These are phyloP conservation scores for Aphanocladium album DNA, from an alignment of 2,329 filamentous ascomycete species.

Conservation along the genomic window DNA sequence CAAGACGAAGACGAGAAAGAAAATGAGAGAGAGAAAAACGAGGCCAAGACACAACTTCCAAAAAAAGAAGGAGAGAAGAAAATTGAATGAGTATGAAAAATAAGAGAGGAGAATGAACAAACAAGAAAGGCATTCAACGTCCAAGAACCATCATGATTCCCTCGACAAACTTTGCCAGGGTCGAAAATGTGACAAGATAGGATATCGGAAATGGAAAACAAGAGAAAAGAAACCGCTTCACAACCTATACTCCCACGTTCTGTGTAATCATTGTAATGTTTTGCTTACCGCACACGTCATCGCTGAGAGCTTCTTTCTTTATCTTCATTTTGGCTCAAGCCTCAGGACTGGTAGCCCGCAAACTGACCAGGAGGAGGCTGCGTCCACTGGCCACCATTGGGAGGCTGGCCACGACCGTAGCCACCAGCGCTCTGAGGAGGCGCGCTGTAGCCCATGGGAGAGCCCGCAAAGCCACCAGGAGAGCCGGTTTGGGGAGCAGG, in stretches of 20 bases:
- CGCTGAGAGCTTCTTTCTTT: background rate
- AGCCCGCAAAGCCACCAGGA: slow-evolving; percentile 57
- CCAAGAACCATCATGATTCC: slow-evolving; percentile 12
- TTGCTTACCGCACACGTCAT: background rate
- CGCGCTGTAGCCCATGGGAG: slow-evolving; percentile 63
- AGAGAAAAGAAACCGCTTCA: slow-evolving; percentile 7
- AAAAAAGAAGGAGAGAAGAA: slow-evolving; percentile 4
- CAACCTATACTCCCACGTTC: slow-evolving; percentile 7
- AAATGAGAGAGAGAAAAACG: slow-evolving; percentile 16
- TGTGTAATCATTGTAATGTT: slow-evolving; percentile 4
- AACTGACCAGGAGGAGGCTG: slow-evolving; percentile 51
- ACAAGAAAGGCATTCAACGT: slow-evolving; percentile 8
- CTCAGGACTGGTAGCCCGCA: slow-evolving; percentile 58
- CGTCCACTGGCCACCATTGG: slow-evolving; percentile 49
- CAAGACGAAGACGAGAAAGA: slow-evolving; percentile 24
- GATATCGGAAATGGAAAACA: slow-evolving; percentile 16
- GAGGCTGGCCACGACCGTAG: slow-evolving; percentile 71
- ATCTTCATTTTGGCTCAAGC: slow-evolving; percentile 5
- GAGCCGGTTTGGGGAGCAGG: slow-evolving; percentile 50
- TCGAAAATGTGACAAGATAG: slow-evolving; percentile 6
- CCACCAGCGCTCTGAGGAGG: slow-evolving; percentile 73
- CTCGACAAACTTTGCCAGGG: background rate
- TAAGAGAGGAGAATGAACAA: slow-evolving; percentile 13
- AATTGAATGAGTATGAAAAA: slow-evolving; percentile 9
- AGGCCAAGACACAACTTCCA: slow-evolving; percentile 12